These are phyloP conservation scores for Euphorbia schlechtendalii DNA, from an alignment of 441 rosid species.

Conservation along the genomic window DNA sequence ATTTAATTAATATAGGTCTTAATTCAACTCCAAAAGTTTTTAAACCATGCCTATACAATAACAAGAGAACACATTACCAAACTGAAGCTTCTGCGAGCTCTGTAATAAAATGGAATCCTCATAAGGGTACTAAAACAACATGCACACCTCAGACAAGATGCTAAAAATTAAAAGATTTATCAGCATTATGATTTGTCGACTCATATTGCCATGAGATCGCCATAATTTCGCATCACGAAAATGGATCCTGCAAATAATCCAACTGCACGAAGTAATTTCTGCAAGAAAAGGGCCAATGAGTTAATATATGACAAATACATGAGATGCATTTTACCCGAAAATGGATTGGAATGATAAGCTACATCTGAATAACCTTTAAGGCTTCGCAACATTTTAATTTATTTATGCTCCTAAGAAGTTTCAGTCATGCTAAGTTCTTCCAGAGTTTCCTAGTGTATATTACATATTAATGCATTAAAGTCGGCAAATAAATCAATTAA, in stretches of 20 bases:
- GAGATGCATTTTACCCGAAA: neutral
- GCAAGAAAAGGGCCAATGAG: conserved; percentile 14
- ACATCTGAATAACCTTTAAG: neutral
- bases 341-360: neutral
- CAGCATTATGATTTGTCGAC: conserved; percentile 5
- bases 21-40: neutral
- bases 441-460: neutral
- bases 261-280: conserved; percentile 67
- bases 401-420: neutral
- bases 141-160: neutral
- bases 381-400: neutral
- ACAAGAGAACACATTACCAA: neutral
- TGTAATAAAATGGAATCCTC: neutral
- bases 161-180: neutral
- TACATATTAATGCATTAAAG: neutral
- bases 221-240: conserved; percentile 66
- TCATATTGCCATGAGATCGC: conserved; percentile 74
- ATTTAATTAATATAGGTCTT: neutral
- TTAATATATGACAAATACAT: neutral
- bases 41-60: neutral
- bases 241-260: conserved; percentile 71
- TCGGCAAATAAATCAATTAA: neutral
- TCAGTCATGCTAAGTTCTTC: neutral
- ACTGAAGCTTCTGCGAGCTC: neutral
- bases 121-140: neutral